A percentile compares a stretch with the other conserved stretches of the same genome.
These are phyloP conservation scores for Penicillium sp. DNA, from an alignment of 2,329 filamentous ascomycete genomes.

Conservation along the genomic window DNA sequence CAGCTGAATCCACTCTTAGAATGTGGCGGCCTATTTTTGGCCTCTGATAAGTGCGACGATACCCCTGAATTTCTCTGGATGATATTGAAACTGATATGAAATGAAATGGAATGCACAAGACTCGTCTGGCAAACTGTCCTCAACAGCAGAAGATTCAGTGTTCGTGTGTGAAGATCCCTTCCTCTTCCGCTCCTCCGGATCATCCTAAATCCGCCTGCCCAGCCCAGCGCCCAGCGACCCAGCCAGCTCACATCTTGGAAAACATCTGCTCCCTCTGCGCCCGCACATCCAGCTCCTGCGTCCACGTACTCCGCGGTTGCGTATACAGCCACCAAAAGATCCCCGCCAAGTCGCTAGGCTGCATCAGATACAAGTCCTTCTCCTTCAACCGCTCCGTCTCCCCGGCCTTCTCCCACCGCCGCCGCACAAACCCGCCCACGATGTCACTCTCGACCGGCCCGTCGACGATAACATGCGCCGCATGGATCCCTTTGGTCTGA, in stretches of 20 bases:
- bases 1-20: background rate
- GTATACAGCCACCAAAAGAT: conserved; percentile 25
- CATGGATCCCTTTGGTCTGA: conserved; percentile 20
- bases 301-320: conserved; percentile 25
- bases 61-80: background rate
- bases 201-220: background rate
- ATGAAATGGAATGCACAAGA: background rate
- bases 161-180: background rate
- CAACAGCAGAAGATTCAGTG: too few species aligned
- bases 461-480: conserved; percentile 24
- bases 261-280: conserved; percentile 24
- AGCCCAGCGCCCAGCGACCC: background rate
- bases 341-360: conserved; percentile 22
- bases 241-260: conserved; percentile 20
- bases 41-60: background rate
- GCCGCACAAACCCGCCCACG: conserved; percentile 15
- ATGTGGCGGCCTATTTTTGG: conserved; percentile 1
- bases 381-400: conserved; percentile 17
- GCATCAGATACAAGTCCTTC: conserved; percentile 25
- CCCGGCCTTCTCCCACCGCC: conserved; percentile 22
- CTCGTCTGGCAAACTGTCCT: background rate
- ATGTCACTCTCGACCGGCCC: conserved; percentile 26
- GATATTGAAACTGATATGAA: background rate
- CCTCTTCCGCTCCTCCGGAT: background rate
- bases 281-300: conserved; percentile 26